These are phyloP conservation scores for Leccinum pallidistipes DNA, from an alignment of 1,284 basidiomycete species.

Conservation along the genomic window DNA sequence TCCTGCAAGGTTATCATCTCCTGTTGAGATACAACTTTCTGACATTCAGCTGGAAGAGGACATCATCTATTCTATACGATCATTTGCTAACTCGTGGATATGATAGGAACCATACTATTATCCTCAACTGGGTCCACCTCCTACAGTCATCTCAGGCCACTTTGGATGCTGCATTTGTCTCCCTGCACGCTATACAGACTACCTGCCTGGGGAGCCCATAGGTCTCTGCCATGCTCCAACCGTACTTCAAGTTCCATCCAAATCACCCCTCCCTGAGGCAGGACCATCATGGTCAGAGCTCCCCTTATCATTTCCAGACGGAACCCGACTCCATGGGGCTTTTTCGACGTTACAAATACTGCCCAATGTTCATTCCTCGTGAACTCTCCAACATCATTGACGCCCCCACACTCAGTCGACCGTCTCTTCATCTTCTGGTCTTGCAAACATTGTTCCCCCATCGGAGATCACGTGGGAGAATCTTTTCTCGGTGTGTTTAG, in stretches of 20 bases:
- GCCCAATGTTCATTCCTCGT: neutral
- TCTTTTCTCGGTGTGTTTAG: conserved; percentile 8
- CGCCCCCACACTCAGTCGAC: neutral
- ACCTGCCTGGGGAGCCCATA: neutral
- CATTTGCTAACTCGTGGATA: neutral
- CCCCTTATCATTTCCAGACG: neutral
- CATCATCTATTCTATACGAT: neutral
- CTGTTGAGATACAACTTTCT: neutral
- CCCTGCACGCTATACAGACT: neutral
- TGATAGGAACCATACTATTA: neutral
- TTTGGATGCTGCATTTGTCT: neutral
- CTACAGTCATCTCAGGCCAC: neutral
- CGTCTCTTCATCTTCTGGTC: neutral
- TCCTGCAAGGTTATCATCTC: neutral
- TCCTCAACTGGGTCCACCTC: neutral
- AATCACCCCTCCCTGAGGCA: neutral
- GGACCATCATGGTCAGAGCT: neutral
- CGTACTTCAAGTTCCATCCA: neutral
- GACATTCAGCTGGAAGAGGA: neutral
- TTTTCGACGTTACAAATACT: neutral
- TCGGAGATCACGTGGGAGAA: conserved; percentile 1
- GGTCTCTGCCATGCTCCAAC: neutral
- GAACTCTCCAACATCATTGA: neutral
- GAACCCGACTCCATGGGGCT: neutral
- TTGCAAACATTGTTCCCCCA: neutral